A percentile compares a stretch with the other conserved stretches of the same genome.
These are phyloP conservation scores for Isatis tinctoria DNA, from an alignment of 345 rosid species.

Conservation along the genomic window DNA sequence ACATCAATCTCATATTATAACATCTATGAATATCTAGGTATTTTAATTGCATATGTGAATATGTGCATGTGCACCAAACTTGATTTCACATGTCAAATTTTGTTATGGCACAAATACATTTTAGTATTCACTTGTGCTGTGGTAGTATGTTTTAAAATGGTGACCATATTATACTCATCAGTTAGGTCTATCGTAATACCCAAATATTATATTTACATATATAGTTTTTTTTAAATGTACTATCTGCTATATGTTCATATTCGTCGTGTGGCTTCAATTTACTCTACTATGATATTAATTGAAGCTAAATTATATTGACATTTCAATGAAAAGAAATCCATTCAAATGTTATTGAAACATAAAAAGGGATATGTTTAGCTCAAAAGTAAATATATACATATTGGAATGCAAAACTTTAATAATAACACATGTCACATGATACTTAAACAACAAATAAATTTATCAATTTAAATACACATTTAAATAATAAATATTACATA, in stretches of 20 bases:
- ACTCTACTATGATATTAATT: neutral
- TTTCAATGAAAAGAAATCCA: neutral
- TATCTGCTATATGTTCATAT: neutral
- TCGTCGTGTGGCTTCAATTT: neutral
- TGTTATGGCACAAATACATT: neutral
- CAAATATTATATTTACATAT: neutral
- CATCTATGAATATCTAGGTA: neutral
- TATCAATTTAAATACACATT: conserved; percentile 12
- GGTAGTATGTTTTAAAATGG: neutral
- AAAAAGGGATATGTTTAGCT: neutral
- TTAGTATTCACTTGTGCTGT: neutral
- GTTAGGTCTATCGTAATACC: neutral
- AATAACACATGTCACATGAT: neutral
- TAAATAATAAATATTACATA: conserved; percentile 15
- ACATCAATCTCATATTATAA: conserved; percentile 8
- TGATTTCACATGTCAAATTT: conserved; percentile 6
- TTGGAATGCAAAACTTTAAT: neutral
- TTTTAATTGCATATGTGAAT: neutral
- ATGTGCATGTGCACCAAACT: conserved; percentile 14
- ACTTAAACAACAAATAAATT: neutral
- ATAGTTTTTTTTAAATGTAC: neutral
- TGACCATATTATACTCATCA: neutral
- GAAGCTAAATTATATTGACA: neutral
- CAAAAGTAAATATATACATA: neutral
- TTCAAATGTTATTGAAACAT: neutral